Evolutionary conservation across 345 rosid species (phyloP), one percentile per base, ranked within the genome.

Genomic region (Eucalyptus globulus): DNA sequence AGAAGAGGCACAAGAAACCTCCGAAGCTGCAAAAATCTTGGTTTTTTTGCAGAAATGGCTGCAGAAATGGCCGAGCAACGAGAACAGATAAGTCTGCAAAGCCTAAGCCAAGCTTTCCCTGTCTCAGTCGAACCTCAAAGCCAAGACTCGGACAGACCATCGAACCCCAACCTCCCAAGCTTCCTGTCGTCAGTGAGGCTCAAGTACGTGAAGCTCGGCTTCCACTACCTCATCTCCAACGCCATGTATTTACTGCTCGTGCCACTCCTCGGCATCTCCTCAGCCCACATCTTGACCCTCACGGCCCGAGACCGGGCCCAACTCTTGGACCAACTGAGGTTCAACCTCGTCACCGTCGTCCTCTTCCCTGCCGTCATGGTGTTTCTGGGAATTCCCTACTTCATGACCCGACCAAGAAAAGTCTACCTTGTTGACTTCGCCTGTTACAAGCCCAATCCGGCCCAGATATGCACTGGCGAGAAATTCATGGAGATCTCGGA

Each of bases 381-480:
- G 24, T 89, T 89, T 24, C 56, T 85, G 34, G 87, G 53, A 3
- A 89, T 89, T 22, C 56, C 86, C 37, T 90, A 88, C 88, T 53
- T 90, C 87, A 89, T 89, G 92, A 86, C 65, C 81, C 92, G 90
- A 10, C 56, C 56, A 7, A 17, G 24, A 3, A 53, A 53, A 53
- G 56, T 53, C 56, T 53, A 53, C 56, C 56, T 92, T 37, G 92
- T 92, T 29, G 88, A 90, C 87, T 90, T 92, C 76, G 86, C 93
- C 13, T 88, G 93, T 89, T 88, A 89, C 89, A 92, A 92, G 91
- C 91, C 92, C 86, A 81, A 86, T 37, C 87, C 92, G 10, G 89
- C 65, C 44, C 72, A 19, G 40, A 80, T 69, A 90, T 92, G 92
- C 89, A 58, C 87, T 17, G 83, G 65, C 50, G 93, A 87, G 72